These are phyloP conservation scores for Beauveria pseudobassiana DNA, from an alignment of 2,329 filamentous ascomycete genomes.

Conservation along the genomic window DNA sequence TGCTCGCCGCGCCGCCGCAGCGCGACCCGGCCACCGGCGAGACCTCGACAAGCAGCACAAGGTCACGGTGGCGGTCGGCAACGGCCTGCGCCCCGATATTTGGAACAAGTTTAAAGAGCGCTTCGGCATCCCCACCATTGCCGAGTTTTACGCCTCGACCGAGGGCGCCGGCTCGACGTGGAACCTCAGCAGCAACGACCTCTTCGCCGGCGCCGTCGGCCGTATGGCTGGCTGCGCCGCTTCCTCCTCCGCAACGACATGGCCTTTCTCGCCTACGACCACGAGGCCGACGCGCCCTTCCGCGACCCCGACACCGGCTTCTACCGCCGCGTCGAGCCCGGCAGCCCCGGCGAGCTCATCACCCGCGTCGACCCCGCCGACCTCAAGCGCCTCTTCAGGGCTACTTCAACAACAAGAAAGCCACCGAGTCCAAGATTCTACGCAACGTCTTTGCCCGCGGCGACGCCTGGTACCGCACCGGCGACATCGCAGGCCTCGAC, in stretches of 20 bases:
- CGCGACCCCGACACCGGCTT: constrained; percentile 64
- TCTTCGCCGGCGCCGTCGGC: constrained; percentile 69
- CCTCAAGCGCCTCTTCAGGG: constrained; percentile 65
- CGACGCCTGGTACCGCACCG: constrained; percentile 76
- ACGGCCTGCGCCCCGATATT: constrained; percentile 76
- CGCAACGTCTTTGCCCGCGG: constrained; percentile 65
- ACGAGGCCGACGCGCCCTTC: constrained; percentile 57
- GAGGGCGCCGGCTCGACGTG: constrained; percentile 63
- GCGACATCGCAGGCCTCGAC: constrained; percentile 72
- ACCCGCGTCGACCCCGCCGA: constrained; percentile 61
- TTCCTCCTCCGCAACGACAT: constrained; percentile 42
- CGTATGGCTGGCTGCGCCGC: constrained; percentile 54
- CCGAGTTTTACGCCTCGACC: constrained; percentile 76
- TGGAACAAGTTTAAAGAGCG: constrained; percentile 79
- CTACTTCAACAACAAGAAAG: constrained; percentile 67
- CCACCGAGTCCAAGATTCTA: constrained; percentile 67
- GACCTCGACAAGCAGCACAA: constrained; percentile 64
- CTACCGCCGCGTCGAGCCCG: constrained; percentile 50
- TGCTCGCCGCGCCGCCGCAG: constrained; percentile 59
- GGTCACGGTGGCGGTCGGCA: constrained; percentile 72
- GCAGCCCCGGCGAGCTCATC: constrained; percentile 68
- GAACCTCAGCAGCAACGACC: constrained; percentile 68
- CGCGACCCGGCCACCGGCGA: constrained; percentile 56
- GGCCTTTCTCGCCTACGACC: constrained; percentile 63
- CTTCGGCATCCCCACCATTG: constrained; percentile 65